These are phyloP conservation scores for Piper longum DNA, from an alignment of 164 flowering plant species.

Conservation along the genomic window DNA sequence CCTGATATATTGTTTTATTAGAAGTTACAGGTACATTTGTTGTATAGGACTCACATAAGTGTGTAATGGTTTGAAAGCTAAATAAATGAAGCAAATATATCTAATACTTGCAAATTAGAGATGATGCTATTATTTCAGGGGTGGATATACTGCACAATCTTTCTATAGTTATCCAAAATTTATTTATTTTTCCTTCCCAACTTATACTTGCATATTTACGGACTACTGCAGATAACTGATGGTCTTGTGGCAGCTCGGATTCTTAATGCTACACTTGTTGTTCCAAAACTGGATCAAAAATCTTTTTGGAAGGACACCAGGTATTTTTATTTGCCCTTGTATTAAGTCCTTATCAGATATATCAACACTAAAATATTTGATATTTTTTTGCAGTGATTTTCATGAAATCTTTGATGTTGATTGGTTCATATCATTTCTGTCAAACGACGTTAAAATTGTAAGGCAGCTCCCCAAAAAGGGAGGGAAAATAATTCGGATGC, in stretches of 20 bases:
- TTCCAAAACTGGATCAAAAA: conserved; percentile 81
- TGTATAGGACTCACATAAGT: no score
- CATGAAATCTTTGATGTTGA: conserved; percentile 75
- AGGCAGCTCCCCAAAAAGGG: conserved; percentile 51
- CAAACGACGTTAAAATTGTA: conserved; percentile 63
- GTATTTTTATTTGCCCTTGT: conserved; percentile 14
- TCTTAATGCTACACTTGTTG: conserved; percentile 92
- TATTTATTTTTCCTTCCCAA: no score
- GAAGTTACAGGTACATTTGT: no score
- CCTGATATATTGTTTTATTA: no score
- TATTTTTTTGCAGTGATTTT: conserved; percentile 49
- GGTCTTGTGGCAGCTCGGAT: conserved; percentile 98
- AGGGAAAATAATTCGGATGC: conserved; percentile 44
- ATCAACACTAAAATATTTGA: neutral
- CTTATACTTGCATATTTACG: no score
- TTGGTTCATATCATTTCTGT: conserved; percentile 57
- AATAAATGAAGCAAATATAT: no score
- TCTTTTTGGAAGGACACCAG: conserved; percentile 97
- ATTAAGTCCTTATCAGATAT: neutral
- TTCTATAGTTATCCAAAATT: no score
- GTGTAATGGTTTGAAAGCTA: no score
- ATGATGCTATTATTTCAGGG: no score
- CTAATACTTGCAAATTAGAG: no score
- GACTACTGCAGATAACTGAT: conserved; percentile 67
- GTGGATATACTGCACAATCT: no score